Percentiles rank a stretch among this genome's conserved stretches.
phyloP scores from a whole-genome alignment of 1,139 yeast genomes.

The Yamadazyma friedrichii region DNA sequence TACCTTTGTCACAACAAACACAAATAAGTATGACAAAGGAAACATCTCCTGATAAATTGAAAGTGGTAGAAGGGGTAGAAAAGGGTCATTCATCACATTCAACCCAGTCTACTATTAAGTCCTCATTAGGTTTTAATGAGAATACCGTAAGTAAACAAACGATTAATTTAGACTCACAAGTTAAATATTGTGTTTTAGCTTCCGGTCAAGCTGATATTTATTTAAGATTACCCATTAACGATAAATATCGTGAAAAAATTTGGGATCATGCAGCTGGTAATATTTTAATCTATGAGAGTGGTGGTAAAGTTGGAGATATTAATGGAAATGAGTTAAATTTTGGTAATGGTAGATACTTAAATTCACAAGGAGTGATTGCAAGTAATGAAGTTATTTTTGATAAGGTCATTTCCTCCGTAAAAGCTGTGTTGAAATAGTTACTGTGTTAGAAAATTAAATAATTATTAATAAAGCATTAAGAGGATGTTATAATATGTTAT shows the following conservation, averaged over 20 bases:
- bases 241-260: slow-evolving; percentile 82
- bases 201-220: slow-evolving; percentile 92
- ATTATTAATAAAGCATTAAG: too few relatives aligned
- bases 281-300: slow-evolving; percentile 81
- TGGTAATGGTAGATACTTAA: slow-evolving; percentile 79
- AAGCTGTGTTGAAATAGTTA: slow-evolving; percentile 15
- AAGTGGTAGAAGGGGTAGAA: slow-evolving; percentile 95
- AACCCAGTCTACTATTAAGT: slow-evolving; percentile 76
- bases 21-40: slow-evolving; percentile 44
- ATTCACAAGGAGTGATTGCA: slow-evolving; percentile 90
- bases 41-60: slow-evolving; percentile 45
- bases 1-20: slow-evolving; percentile 38
- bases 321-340: slow-evolving; percentile 73
- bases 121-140: slow-evolving; percentile 45
- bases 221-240: slow-evolving; percentile 77
- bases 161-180: slow-evolving; percentile 88
- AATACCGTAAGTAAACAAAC: slow-evolving; percentile 49
- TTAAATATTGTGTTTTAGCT: slow-evolving; percentile 87
- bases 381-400: slow-evolving; percentile 65
- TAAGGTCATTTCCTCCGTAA: slow-evolving; percentile 60
- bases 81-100: slow-evolving; percentile 93
- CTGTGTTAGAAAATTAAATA: not conserved
- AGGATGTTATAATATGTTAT: too few relatives aligned
- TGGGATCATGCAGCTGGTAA: slow-evolving; percentile 99
- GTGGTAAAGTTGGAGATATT: slow-evolving; percentile 87